phyloP scores from a whole-genome alignment of 192 early-diverging fungal genomes.

The Backusella australiensis region DNA sequence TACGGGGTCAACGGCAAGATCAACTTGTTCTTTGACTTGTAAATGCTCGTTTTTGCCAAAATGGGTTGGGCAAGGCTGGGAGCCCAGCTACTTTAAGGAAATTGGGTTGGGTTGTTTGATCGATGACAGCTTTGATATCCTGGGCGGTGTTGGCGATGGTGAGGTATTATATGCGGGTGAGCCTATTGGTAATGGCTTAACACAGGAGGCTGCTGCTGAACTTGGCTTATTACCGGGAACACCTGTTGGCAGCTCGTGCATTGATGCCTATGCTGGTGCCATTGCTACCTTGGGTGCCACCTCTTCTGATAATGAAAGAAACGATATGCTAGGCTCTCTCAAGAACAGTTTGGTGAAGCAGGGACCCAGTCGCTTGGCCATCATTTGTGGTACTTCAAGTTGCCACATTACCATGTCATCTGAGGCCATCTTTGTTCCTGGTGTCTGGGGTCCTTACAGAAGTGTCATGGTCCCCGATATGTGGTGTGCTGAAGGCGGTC shows the following conservation, averaged over 20 bases:
- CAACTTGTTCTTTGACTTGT: constrained; percentile 64
- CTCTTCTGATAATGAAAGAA: constrained; percentile 20
- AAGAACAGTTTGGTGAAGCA: background rate
- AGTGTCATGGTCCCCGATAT: constrained; percentile 54
- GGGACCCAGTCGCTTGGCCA: constrained; percentile 42
- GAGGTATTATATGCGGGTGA: constrained; percentile 50
- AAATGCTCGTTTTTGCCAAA: constrained; percentile 61
- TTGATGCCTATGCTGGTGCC: constrained; percentile 77
- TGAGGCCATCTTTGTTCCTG: constrained; percentile 55
- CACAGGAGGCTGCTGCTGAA: constrained; percentile 47
- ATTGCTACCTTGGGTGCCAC: constrained; percentile 52
- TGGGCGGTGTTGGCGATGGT: constrained; percentile 42
- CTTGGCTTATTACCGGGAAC: constrained; percentile 53
- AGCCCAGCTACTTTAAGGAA: constrained; percentile 46
- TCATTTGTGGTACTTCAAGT: constrained; percentile 73
- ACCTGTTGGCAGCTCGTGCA: constrained; percentile 61
- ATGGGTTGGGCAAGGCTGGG: constrained; percentile 50
- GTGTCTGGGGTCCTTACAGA: constrained; percentile 61
- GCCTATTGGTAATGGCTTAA: constrained; percentile 48
- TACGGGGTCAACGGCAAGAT: constrained; percentile 51
- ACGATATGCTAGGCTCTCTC: background rate
- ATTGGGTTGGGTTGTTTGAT: constrained; percentile 56
- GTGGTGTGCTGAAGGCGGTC: constrained; percentile 68
- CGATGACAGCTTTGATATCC: constrained; percentile 37
- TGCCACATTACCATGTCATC: constrained; percentile 64